phyloP scores from a whole-genome alignment of 345 rosid species.

The Ricinus communis region DNA sequence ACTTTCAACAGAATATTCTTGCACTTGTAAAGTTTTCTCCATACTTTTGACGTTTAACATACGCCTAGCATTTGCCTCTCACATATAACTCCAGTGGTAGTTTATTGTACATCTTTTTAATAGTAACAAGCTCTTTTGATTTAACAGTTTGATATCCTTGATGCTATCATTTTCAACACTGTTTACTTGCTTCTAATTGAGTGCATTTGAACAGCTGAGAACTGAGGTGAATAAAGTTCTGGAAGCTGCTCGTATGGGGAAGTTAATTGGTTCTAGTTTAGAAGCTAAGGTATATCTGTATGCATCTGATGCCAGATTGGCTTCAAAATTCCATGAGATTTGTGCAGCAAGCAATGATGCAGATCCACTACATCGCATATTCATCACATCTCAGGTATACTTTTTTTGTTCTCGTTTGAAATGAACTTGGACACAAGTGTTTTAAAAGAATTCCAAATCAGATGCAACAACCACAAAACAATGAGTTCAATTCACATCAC shows the following conservation, averaged over 20 bases:
- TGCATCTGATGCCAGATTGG: conserved; percentile 53
- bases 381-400: conserved; percentile 88
- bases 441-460: background rate
- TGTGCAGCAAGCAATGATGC: conserved; percentile 60
- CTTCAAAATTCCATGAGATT: conserved; percentile 51
- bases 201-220: conserved; percentile 57
- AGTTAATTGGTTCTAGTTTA: conserved; percentile 87
- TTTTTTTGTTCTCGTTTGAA: background rate
- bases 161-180: background rate
- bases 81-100: too few relatives aligned
- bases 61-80: too few relatives aligned
- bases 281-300: conserved; percentile 83
- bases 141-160: background rate
- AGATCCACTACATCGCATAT: conserved; percentile 69
- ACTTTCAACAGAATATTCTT: too few relatives aligned
- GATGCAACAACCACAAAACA: background rate
- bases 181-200: conserved; percentile 13
- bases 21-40: background rate
- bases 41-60: background rate
- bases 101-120: background rate
- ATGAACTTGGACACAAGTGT: background rate
- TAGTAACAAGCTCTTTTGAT: background rate
- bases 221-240: conserved; percentile 92
- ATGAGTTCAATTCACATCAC: background rate
- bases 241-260: conserved; percentile 79